Evolutionary conservation across 2,329 filamentous ascomycete species (phyloP).

Genomic region (Penicillium sp.): DNA sequence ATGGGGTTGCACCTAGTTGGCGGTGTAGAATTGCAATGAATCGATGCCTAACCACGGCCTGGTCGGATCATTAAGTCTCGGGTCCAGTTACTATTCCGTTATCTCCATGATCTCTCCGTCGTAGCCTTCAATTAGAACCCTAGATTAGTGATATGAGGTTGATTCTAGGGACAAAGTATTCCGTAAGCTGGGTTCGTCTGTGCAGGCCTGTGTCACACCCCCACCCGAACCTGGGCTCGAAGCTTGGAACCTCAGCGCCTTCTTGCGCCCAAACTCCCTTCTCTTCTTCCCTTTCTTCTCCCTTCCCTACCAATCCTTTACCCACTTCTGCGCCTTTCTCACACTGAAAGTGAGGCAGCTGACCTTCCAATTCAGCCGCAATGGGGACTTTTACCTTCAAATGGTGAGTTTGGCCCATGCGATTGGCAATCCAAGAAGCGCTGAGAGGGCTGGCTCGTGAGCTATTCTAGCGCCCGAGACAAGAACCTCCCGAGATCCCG

Average conservation of each 20-base stretch:
- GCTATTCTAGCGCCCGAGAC: constrained; percentile 9
- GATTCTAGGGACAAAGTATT: neutral
- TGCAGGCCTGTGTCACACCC: constrained; percentile 8
- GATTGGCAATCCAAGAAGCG: neutral
- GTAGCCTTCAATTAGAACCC: neutral
- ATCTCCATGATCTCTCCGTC: neutral
- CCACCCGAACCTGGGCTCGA: constrained; percentile 6
- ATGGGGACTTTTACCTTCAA: constrained; percentile 45
- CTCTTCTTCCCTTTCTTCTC: neutral
- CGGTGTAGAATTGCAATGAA: neutral
- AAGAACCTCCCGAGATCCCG: constrained; percentile 4
- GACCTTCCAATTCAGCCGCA: constrained; percentile 4
- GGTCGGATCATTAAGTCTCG: neutral
- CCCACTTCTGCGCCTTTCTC: neutral
- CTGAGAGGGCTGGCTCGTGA: constrained; percentile 7
- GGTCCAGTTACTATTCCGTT: neutral
- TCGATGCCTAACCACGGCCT: neutral
- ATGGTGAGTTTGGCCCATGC: constrained; percentile 38
- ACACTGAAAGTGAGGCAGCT: constrained; percentile 4
- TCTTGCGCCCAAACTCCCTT: neutral
- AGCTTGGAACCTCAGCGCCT: constrained; percentile 6
- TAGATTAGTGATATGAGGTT: neutral
- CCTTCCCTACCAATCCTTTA: constrained; percentile 11
- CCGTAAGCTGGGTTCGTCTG: neutral
- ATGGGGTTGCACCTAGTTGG: neutral